Percentiles rank a stretch among this genome's conserved stretches.
These are phyloP conservation scores for Pichia scutulata DNA, from an alignment of 805 yeast genomes.

Conservation along the genomic window DNA sequence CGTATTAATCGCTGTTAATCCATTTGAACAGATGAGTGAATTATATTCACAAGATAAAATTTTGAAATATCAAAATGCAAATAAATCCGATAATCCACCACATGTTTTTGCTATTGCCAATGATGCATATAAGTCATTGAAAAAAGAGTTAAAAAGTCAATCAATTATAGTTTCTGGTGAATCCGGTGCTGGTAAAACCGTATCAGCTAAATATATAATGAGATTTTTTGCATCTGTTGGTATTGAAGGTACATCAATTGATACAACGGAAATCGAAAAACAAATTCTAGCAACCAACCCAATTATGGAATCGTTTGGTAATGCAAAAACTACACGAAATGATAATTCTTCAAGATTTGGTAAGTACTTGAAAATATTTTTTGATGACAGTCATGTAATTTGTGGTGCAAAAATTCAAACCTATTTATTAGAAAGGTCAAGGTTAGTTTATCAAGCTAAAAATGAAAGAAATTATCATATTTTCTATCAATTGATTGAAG, in stretches of 20 bases:
- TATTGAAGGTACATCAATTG: conserved; percentile 44
- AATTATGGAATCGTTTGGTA: conserved; percentile 96
- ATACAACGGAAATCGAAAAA: conserved; percentile 59
- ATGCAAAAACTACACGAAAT: conserved; percentile 94
- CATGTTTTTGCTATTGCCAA: conserved; percentile 96
- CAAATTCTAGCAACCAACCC: conserved; percentile 96
- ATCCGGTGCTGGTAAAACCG: conserved; percentile 98
- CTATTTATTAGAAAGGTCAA: conserved; percentile 83
- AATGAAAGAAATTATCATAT: conserved; percentile 91
- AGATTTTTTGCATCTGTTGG: conserved; percentile 95
- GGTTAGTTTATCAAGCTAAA: conserved; percentile 85
- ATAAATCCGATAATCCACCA: conserved; percentile 91
- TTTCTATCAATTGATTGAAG: conserved; percentile 81
- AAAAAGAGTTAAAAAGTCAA: conserved; percentile 72
- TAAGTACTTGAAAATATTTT: conserved; percentile 84
- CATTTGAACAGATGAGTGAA: conserved; percentile 85
- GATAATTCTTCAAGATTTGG: conserved; percentile 98
- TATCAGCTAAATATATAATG: conserved; percentile 94
- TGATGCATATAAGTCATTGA: conserved; percentile 93
- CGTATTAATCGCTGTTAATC: conserved; percentile 92
- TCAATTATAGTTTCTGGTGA: conserved; percentile 98
- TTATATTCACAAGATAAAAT: conserved; percentile 84
- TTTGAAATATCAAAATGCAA: conserved; percentile 86
- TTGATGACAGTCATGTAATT: conserved; percentile 64
- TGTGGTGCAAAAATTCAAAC: conserved; percentile 94